Evolutionary conservation across 1,284 basidiomycete species (phyloP).

Genomic region (Puccinia triticina): DNA sequence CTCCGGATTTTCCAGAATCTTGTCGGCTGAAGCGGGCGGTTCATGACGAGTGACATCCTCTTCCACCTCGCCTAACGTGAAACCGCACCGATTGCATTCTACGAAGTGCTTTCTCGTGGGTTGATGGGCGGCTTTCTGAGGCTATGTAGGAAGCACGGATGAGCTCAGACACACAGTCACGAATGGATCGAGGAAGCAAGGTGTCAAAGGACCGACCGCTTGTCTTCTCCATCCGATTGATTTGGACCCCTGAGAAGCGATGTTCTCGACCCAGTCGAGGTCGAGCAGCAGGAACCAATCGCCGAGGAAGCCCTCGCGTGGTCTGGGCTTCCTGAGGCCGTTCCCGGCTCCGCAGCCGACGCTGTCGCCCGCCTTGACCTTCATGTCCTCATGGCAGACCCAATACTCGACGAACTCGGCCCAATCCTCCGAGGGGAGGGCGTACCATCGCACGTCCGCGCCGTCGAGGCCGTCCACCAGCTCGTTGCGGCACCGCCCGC

Average conservation of each 20-base stretch:
- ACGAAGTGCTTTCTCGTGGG: background rate
- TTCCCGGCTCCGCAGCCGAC: background rate
- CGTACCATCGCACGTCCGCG: conserved; percentile 18
- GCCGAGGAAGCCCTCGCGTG: conserved; percentile 25
- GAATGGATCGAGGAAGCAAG: background rate
- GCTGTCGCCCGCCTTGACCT: conserved; percentile 12
- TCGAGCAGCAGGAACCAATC: conserved; percentile 25
- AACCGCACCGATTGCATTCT: conserved; percentile 11
- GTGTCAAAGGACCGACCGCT: conserved; percentile 12
- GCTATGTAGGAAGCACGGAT: background rate
- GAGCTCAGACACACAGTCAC: background rate
- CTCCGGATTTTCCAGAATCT: background rate
- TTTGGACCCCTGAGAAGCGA: background rate
- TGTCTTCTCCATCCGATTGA: conserved; percentile 4
- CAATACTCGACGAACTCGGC: conserved; percentile 49
- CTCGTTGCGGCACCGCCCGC: conserved; percentile 20
- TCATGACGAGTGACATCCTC: background rate
- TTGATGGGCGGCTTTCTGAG: background rate
- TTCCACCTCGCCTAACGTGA: conserved; percentile 18
- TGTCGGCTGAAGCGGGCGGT: background rate
- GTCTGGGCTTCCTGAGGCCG: conserved; percentile 1
- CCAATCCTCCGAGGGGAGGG: conserved; percentile 32
- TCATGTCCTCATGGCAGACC: conserved; percentile 43
- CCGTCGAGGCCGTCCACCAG: conserved; percentile 30
- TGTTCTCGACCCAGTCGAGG: conserved; percentile 16